phyloP scores from a whole-genome alignment of 768 basidiomycete genomes.

The Psilocybe cyanescens region DNA sequence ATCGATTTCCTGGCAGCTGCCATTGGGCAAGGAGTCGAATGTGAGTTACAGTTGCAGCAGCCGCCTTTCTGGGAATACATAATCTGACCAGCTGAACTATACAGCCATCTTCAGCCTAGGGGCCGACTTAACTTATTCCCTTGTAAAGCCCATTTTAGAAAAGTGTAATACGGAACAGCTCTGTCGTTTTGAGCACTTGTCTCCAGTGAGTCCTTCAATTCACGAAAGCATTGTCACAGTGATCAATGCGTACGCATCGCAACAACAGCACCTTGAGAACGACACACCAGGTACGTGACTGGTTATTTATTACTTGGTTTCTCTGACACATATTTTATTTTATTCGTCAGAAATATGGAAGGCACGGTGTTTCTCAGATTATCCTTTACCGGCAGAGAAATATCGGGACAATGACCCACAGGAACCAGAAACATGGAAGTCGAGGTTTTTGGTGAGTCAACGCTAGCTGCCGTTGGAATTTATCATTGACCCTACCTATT shows the following conservation, averaged over 20 bases:
- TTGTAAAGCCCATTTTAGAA: conserved; percentile 76
- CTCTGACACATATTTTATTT: conserved; percentile 6
- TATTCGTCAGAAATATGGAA: conserved; percentile 65
- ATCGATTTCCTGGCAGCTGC: conserved; percentile 46
- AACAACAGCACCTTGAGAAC: conserved; percentile 50
- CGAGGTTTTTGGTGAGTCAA: conserved; percentile 65
- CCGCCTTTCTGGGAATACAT: background rate
- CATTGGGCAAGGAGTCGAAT: conserved; percentile 54
- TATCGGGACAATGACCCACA: conserved; percentile 42
- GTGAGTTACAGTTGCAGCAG: conserved; percentile 38
- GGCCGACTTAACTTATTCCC: conserved; percentile 59
- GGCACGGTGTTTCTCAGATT: conserved; percentile 62
- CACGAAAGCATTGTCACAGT: background rate
- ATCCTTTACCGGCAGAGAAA: conserved; percentile 52
- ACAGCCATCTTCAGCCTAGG: conserved; percentile 71
- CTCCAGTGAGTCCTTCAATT: conserved; percentile 55
- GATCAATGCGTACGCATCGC: conserved; percentile 3
- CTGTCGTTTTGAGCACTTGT: conserved; percentile 65
- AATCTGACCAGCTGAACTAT: conserved; percentile 7
- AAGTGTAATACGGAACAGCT: conserved; percentile 75
- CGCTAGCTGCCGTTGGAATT: background rate
- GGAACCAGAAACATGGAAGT: conserved; percentile 68
- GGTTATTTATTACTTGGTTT: conserved; percentile 11
- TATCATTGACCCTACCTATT: conserved; percentile 13
- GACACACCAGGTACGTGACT: conserved; percentile 55